phyloP scores from a whole-genome alignment of 1,284 basidiomycete species.

The Dichomitus squalens region DNA sequence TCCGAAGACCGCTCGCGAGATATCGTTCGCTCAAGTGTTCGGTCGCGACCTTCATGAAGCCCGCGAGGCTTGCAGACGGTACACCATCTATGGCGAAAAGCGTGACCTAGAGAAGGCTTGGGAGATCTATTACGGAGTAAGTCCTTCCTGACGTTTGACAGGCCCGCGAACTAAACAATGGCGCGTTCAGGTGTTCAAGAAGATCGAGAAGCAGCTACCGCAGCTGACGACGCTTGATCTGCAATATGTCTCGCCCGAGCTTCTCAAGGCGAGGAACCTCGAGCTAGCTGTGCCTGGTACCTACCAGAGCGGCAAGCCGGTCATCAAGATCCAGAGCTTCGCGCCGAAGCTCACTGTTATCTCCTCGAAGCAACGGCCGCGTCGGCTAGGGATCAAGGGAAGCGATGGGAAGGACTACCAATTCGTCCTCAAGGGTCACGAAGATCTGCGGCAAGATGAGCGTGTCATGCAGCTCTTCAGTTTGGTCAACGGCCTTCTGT shows the following conservation, averaged over 20 bases:
- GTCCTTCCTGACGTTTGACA: constrained; percentile 19
- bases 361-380: constrained; percentile 97
- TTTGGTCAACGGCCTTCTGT: constrained; percentile 93
- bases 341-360: constrained; percentile 90
- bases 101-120: constrained; percentile 97
- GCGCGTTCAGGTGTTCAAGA: constrained; percentile 82
- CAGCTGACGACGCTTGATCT: constrained; percentile 91
- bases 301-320: constrained; percentile 88
- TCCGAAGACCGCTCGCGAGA: constrained; percentile 93
- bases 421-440: constrained; percentile 90
- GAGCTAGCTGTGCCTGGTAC: constrained; percentile 94
- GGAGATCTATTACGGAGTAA: constrained; percentile 95
- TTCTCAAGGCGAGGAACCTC: constrained; percentile 88
- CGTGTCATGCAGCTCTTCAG: constrained; percentile 99
- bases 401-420: constrained; percentile 95
- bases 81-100: constrained; percentile 85
- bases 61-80: constrained; percentile 89
- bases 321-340: constrained; percentile 86
- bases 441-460: constrained; percentile 98
- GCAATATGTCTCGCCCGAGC: constrained; percentile 95
- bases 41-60: constrained; percentile 94
- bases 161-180: not conserved
- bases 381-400: constrained; percentile 87
- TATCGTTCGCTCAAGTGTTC: constrained; percentile 94
- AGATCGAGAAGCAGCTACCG: constrained; percentile 93